These are phyloP conservation scores for Candida ficus DNA, from an alignment of 805 yeast genomes.

Conservation along the genomic window DNA sequence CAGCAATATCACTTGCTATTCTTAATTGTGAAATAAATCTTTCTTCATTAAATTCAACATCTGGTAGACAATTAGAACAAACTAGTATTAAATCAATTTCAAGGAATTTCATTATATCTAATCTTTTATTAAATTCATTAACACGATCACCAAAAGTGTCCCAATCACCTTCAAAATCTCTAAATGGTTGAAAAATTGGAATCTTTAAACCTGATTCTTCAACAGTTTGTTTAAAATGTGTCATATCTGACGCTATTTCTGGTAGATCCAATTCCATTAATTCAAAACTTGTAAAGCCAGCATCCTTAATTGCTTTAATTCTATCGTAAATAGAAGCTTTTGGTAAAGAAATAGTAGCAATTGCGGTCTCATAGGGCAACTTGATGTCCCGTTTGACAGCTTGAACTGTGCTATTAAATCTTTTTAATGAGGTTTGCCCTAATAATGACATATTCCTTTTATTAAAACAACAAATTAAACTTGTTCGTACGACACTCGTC, in stretches of 20 bases:
- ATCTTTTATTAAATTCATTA: not conserved
- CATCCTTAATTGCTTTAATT: constrained; percentile 1
- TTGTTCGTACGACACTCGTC: no score
- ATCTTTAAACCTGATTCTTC: constrained; percentile 1
- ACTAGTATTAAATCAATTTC: constrained; percentile 4
- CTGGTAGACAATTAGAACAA: constrained; percentile 3
- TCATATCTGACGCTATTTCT: constrained; percentile 1
- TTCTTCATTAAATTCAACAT: not conserved
- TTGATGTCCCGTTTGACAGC: not conserved
- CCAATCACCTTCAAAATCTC: constrained; percentile 8
- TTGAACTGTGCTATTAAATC: not conserved
- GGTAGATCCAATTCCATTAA: constrained; percentile 5
- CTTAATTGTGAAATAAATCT: constrained; percentile 1
- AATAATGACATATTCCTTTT: no score
- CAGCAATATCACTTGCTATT: constrained; percentile 4
- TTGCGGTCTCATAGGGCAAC: constrained; percentile 4
- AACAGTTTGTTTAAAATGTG: not conserved
- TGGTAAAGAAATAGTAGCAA: constrained; percentile 8
- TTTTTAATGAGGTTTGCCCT: no score
- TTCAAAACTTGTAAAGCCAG: constrained; percentile 7
- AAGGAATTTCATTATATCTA: constrained; percentile 2
- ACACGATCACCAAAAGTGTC: not conserved
- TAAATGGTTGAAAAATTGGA: constrained; percentile 9
- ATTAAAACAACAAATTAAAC: no score
- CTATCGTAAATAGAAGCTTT: constrained; percentile 3